Evolutionary conservation across 345 rosid genomes (phyloP), one percentile per base, ranked within the genome.

Genomic region (Murraya paniculata): DNA sequence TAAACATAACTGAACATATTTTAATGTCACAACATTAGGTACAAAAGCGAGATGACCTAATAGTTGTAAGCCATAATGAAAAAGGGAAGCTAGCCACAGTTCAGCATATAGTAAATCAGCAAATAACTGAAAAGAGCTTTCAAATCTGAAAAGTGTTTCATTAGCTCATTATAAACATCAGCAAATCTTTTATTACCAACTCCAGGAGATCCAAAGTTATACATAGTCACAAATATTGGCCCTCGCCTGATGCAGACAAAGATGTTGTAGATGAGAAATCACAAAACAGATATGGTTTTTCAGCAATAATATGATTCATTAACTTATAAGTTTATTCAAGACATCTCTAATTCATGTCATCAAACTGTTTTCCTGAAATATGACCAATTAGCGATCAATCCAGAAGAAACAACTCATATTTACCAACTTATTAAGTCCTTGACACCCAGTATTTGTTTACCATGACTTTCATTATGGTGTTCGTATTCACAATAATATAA

Each of bases 151-250:
- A 62, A 69, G 64, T 30, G 14, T 58, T 64, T 62, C 55, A 45
- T 79, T 82, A 95, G 97, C 99, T 92, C 85, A 59, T 95, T 95
- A 79, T 95, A 95, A 41, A 87, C 85, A 70, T 92, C 98, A 50
- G 97, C 94, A 76, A 95, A 92, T 76, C 85, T 89, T 89, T 83
- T 92, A 87, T 95, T 93, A 78, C 99, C 98, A 83, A 95, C 98
- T 86, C 97, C 91, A 60, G 99, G 98, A 80, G 99, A 95, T 69
- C 99, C 99, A 64, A 95, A 95, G 83, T 93, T 95, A 82, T 93
- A 95, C 99, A 93, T 93, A 19, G 97, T 92, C 80, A 93, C 87
- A 36, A 84, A 86, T 83, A 93, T 87, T 64, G 86, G 89, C 64
- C 92, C 96, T 60, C 35, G 78, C 90, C 98, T 95, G 80, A 81